These are phyloP conservation scores for Neurospora tetrasperma DNA, from an alignment of 495 filamentous ascomycete species.

Conservation along the genomic window DNA sequence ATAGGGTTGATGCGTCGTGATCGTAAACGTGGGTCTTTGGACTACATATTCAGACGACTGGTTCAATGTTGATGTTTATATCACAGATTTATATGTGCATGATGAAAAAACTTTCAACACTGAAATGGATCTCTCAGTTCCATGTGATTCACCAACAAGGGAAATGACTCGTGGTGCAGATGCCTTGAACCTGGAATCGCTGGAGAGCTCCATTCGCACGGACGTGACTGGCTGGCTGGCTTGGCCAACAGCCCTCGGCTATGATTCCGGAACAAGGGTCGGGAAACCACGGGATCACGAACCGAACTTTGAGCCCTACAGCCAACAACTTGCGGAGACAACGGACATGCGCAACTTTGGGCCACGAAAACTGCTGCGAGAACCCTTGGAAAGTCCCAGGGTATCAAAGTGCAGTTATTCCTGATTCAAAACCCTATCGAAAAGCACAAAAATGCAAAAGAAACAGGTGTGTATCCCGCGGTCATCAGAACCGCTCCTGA, in stretches of 20 bases:
- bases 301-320: background rate
- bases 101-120: background rate
- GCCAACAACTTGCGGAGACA: background rate
- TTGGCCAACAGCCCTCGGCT: background rate
- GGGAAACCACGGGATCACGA: conserved; percentile 5
- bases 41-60: background rate
- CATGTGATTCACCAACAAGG: background rate
- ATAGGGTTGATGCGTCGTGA: background rate
- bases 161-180: background rate
- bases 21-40: background rate
- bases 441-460: background rate
- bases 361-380: background rate
- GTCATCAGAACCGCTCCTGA: background rate
- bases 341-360: background rate
- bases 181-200: background rate
- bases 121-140: background rate
- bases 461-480: background rate
- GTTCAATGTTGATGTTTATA: background rate
- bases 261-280: background rate
- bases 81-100: background rate
- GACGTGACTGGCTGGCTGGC: background rate
- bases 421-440: background rate
- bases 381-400: background rate
- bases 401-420: background rate
- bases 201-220: background rate